These are phyloP conservation scores for Irpex sp. DNA, from an alignment of 1,284 basidiomycete species.

Conservation along the genomic window DNA sequence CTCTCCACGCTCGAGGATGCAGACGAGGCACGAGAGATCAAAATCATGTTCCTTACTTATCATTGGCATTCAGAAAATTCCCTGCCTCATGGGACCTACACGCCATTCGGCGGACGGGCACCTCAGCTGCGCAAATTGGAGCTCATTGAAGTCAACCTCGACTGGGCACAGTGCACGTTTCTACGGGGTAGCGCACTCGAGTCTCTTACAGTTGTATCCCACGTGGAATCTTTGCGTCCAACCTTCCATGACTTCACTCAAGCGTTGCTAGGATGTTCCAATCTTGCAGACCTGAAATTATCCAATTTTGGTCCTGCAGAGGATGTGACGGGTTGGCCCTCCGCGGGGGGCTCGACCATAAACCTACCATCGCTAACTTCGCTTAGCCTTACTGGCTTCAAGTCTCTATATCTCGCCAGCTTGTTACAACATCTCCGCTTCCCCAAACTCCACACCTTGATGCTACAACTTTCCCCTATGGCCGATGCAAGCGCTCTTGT, in stretches of 20 bases:
- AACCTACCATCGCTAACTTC: background rate
- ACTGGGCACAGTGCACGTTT: background rate
- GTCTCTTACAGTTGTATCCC: background rate
- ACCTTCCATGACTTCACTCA: background rate
- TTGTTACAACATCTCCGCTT: background rate
- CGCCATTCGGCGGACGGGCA: background rate
- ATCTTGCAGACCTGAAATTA: background rate
- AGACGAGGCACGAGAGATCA: background rate
- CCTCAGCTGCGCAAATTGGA: background rate
- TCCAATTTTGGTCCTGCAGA: background rate
- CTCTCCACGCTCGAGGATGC: background rate
- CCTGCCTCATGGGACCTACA: background rate
- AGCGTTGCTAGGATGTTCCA: background rate
- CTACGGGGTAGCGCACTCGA: background rate
- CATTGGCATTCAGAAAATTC: background rate
- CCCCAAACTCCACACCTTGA: background rate
- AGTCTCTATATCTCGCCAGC: background rate
- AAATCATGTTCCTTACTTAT: background rate
- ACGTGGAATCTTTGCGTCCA: background rate
- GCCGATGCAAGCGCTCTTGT: background rate
- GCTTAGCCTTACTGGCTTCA: background rate
- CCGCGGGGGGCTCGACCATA: background rate
- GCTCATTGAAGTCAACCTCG: background rate
- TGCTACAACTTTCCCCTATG: background rate
- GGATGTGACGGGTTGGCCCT: background rate